These are phyloP conservation scores for Trichosporon sp. DNA, from an alignment of 1,284 basidiomycete species.

Conservation along the genomic window DNA sequence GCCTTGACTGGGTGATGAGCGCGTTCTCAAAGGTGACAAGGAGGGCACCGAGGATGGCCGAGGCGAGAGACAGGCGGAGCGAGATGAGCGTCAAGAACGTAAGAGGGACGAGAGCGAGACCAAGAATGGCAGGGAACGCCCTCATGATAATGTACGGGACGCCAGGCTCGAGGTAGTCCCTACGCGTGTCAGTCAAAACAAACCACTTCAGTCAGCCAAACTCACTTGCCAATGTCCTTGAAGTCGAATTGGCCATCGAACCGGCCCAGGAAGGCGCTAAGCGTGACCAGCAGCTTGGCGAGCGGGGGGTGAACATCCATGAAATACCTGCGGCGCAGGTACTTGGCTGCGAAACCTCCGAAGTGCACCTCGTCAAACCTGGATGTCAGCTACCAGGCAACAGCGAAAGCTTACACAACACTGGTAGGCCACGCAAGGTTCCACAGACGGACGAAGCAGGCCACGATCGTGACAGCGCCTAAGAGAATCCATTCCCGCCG, in stretches of 20 bases:
- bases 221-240: slow-evolving; percentile 90
- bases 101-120: slow-evolving; percentile 80
- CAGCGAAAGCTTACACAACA: slow-evolving; percentile 69
- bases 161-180: slow-evolving; percentile 62
- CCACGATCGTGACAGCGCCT: slow-evolving; percentile 50
- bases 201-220: slow-evolving; percentile 14
- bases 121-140: slow-evolving; percentile 80
- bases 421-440: slow-evolving; percentile 73
- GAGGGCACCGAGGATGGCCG: slow-evolving; percentile 80
- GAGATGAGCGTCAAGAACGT: slow-evolving; percentile 90
- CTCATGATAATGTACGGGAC: slow-evolving; percentile 98
- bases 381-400: slow-evolving; percentile 7
- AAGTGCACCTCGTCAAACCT: slow-evolving; percentile 98
- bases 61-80: slow-evolving; percentile 81
- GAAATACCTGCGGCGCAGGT: slow-evolving; percentile 88
- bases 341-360: slow-evolving; percentile 84
- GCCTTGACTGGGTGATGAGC: slow-evolving; percentile 86
- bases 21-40: slow-evolving; percentile 97
- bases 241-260: slow-evolving; percentile 94
- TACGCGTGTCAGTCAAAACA: slow-evolving; percentile 36
- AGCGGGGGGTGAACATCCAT: slow-evolving; percentile 97
- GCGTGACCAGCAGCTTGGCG: slow-evolving; percentile 89
- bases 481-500: slow-evolving; percentile 41
- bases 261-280: slow-evolving; percentile 81
- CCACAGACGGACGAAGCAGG: slow-evolving; percentile 67